phyloP scores from a whole-genome alignment of 2,329 filamentous ascomycete genomes.

The Penicillium sclerotigenum region DNA sequence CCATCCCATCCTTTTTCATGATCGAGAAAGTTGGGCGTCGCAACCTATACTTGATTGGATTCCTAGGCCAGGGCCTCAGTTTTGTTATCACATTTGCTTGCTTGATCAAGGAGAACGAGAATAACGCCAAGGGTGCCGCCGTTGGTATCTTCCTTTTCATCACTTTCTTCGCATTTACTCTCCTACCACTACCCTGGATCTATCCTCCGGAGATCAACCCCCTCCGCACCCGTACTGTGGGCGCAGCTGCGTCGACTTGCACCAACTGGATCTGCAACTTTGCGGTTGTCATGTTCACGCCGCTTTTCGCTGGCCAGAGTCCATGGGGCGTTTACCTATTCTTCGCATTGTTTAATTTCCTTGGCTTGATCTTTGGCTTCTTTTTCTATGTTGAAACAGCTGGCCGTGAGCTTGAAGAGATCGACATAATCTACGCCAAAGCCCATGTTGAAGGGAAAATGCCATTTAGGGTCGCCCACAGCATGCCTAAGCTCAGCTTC shows the following conservation, averaged over 20 bases:
- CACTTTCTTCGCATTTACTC: conserved; percentile 61
- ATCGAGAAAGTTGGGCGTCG: conserved; percentile 41
- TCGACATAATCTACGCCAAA: conserved; percentile 10
- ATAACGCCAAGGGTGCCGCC: conserved; percentile 36
- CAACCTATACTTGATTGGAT: conserved; percentile 35
- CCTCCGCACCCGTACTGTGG: conserved; percentile 52
- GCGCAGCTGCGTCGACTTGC: conserved; percentile 50
- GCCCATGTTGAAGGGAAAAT: conserved; percentile 22
- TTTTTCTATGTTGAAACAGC: conserved; percentile 53
- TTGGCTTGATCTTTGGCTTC: conserved; percentile 49
- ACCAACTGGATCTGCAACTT: conserved; percentile 56
- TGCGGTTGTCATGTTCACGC: conserved; percentile 50
- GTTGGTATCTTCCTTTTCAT: conserved; percentile 67
- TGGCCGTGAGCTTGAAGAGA: conserved; percentile 42
- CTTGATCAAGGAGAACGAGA: conserved; percentile 23
- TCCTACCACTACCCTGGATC: conserved; percentile 6
- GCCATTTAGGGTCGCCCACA: conserved; percentile 25
- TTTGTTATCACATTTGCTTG: conserved; percentile 37
- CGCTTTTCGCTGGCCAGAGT: conserved; percentile 34
- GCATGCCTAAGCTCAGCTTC: conserved; percentile 31
- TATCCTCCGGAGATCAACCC: conserved; percentile 42
- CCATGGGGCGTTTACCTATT: conserved; percentile 43
- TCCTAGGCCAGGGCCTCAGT: conserved; percentile 28
- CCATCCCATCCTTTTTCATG: conserved; percentile 26
- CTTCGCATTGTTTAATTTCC: conserved; percentile 38